Percentiles rank a stretch among this genome's conserved stretches.
These are phyloP conservation scores for Anthracocystis panici-leucophaei DNA, from an alignment of 1,284 basidiomycete genomes.

Conservation along the genomic window DNA sequence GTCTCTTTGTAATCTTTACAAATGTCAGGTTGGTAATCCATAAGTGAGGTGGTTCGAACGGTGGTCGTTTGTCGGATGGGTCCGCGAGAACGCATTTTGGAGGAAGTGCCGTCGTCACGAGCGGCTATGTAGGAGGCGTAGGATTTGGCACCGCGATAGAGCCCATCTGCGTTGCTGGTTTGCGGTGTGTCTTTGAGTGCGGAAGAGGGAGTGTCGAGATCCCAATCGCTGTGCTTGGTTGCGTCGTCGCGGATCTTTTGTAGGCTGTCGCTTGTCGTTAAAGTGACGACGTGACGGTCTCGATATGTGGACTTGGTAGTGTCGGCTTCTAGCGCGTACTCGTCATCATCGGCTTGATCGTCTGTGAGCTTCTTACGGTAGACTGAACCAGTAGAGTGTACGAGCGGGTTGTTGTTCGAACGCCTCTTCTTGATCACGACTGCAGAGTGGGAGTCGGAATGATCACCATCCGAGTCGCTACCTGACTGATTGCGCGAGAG, in stretches of 20 bases:
- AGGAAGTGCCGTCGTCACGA: constrained; percentile 78
- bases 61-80: constrained; percentile 74
- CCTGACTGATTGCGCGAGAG: constrained; percentile 2
- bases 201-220: constrained; percentile 65
- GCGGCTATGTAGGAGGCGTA: constrained; percentile 82
- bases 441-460: constrained; percentile 13
- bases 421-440: constrained; percentile 47
- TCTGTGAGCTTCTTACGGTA: constrained; percentile 19
- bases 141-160: constrained; percentile 85
- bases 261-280: constrained; percentile 7
- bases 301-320: neutral
- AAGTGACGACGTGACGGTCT: neutral
- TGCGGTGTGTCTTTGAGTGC: neutral
- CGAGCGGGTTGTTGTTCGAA: constrained; percentile 28
- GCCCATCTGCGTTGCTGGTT: constrained; percentile 77
- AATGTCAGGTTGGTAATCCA: constrained; percentile 98
- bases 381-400: constrained; percentile 31
- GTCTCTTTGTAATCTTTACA: constrained; percentile 99
- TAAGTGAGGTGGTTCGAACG: constrained; percentile 91
- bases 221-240: constrained; percentile 71
- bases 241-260: constrained; percentile 69
- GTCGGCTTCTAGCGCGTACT: constrained; percentile 5
- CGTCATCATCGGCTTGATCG: constrained; percentile 16
- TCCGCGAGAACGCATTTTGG: constrained; percentile 80
- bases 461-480: constrained; percentile 20